phyloP scores from a whole-genome alignment of 2,329 filamentous ascomycete genomes.

The Chaetomium sp. region DNA sequence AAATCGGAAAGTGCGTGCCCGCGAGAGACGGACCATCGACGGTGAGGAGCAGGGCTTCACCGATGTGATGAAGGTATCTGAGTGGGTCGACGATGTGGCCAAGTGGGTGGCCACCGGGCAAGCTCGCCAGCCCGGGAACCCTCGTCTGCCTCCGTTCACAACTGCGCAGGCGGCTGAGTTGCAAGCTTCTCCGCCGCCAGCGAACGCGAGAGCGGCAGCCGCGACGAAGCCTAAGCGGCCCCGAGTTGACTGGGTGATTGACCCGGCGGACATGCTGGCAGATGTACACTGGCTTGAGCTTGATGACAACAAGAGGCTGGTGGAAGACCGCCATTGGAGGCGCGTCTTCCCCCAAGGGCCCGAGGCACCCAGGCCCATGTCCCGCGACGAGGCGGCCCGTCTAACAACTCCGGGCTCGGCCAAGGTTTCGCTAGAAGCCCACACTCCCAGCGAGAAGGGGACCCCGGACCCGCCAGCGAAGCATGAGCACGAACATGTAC shows the following conservation, averaged over 20 bases:
- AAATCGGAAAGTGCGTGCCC: slow-evolving; percentile 80
- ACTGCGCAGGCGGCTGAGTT: slow-evolving; percentile 49
- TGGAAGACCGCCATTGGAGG: slow-evolving; percentile 77
- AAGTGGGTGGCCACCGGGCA: slow-evolving; percentile 47
- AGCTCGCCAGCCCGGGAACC: slow-evolving; percentile 37
- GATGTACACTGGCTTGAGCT: slow-evolving; percentile 92
- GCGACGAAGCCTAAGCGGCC: slow-evolving; percentile 67
- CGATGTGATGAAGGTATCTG: slow-evolving; percentile 68
- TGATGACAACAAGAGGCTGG: slow-evolving; percentile 73
- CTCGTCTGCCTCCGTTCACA: slow-evolving; percentile 50
- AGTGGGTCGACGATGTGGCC: slow-evolving; percentile 75
- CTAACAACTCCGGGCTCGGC: slow-evolving; percentile 31
- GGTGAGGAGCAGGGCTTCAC: slow-evolving; percentile 76
- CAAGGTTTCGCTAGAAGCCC: slow-evolving; percentile 24
- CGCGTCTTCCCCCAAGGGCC: slow-evolving; percentile 63
- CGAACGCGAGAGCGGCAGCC: slow-evolving; percentile 43
- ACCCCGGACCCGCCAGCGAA: slow-evolving; percentile 34
- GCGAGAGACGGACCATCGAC: slow-evolving; percentile 74
- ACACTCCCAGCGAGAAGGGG: slow-evolving; percentile 30
- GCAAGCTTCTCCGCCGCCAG: slow-evolving; percentile 48
- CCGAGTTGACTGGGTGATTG: slow-evolving; percentile 81
- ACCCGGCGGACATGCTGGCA: slow-evolving; percentile 82
- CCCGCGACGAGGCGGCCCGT: slow-evolving; percentile 32
- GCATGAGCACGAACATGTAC: slow-evolving; percentile 47
- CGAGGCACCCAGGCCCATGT: slow-evolving; percentile 37